Base-by-base conservation (phyloP, 495 filamentous ascomycete species). In the Corynascus novoguineensis region DNA sequence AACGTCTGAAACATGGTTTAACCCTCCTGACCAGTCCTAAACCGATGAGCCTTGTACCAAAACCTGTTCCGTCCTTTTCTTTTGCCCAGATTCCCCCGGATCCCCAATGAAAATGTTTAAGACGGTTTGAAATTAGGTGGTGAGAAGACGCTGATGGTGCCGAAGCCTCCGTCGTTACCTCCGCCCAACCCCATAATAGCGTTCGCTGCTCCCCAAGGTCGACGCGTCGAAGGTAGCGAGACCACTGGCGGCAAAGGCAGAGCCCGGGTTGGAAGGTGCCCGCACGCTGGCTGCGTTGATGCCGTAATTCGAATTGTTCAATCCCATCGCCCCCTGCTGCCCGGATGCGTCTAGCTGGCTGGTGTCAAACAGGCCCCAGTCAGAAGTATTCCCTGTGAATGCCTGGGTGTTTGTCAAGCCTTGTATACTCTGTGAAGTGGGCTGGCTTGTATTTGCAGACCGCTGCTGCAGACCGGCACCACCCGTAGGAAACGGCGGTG, bases 311-410 rank as follows among this genome's bases (percentile, higher is more conserved):
- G 60, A 15, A 41, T 47, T 64, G 32, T 46, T 58, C 42, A 69
- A 32, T 0, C 57, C 61, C 51, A 69, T 27, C 4, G 60, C 27
- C 7, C 49, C 52, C 40, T 69, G 68, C 35, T 58, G 71, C 12
- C 59, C 66, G 31, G 65, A 42, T 2, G 69, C 63, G 46, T 77
- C 75, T 29, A 77, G 50, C 52, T 59, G 62, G 28, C 63, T 58
- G 2, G 75, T 62, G 53, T 75, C 74, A 27, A 77, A 69, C 35
- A 77, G 55, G 31, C 29, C 48, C 51, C 73, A 71, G 50, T 75
- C 72, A 8, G 66, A 24, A 5, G 63, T 47, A 22, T 37, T 63
- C n/a, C 57, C 49, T 2, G 60, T 1, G 24, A 68, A 69, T 7
- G 67, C 32, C 42, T 59, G 61, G 11, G 67, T 62, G 17, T 55